These are phyloP conservation scores for Globisporangium spinosum DNA, from an alignment of 352 stramenopile genomes.

Conservation along the genomic window DNA sequence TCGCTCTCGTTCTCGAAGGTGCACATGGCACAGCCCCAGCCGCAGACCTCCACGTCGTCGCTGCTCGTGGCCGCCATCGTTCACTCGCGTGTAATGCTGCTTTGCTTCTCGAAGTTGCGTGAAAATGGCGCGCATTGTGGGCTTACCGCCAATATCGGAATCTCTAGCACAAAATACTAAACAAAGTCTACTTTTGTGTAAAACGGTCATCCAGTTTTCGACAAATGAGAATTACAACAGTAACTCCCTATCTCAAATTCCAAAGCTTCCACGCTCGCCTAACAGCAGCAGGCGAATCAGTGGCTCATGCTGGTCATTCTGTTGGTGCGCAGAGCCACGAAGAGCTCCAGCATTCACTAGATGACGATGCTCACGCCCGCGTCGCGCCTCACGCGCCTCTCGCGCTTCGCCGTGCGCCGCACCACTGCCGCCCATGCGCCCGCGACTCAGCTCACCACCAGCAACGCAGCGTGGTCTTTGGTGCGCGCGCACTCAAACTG, in stretches of 20 bases:
- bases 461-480: not conserved
- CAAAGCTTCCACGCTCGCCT: too few species aligned
- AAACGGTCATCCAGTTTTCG: not conserved
- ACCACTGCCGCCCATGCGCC: not conserved
- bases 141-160: not conserved
- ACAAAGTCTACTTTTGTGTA: not conserved
- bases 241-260: not conserved
- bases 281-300: not conserved
- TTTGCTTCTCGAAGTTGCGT: not conserved
- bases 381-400: conserved; percentile 4
- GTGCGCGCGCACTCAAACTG: conserved; percentile 30
- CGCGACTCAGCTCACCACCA: not conserved
- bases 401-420: conserved; percentile 2
- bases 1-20: conserved; percentile 63
- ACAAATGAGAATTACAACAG: not conserved
- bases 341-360: not conserved
- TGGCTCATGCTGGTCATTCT: conserved; percentile 8
- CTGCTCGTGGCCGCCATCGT: not conserved
- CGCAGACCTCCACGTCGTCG: not conserved
- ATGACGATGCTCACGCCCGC: conserved; percentile 14
- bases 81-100: not conserved
- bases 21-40: conserved; percentile 67
- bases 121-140: not conserved
- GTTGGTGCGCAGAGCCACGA: conserved; percentile 7
- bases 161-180: not conserved